Evolutionary conservation across 1,284 basidiomycete genomes (phyloP), one percentile per base, ranked within the genome.

Genomic region (Dichomitus squalens): DNA sequence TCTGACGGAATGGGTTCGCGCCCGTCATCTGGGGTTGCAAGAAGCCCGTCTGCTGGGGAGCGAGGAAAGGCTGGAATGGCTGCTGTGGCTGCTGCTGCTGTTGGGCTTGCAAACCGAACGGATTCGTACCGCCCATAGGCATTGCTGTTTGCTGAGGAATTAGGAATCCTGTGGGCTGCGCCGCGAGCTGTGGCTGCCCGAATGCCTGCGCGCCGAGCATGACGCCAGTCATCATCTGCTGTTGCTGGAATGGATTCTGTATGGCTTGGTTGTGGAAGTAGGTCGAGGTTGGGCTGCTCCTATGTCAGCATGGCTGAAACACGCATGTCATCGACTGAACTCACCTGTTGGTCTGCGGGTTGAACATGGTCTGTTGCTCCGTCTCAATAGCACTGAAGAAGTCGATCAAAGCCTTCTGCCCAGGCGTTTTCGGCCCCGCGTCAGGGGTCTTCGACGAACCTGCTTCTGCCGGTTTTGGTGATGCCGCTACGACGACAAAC

Each of bases 341-440:
- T 27, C 11, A 84, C 87, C 81, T 86, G 64, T 79, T 79, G 4
- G 80, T 79, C 63, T 81, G 78, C 2, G 85, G 81, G 63, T 87
- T 86, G 70, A 90, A 91, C 78, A 88, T 87, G n/a, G 82, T 81
- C 6, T 85, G 78, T 68, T 92, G 88, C 57, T 92, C 87, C 52
- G 86, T 83, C 72, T 98, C 95, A 66, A 99, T 97, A 16, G 92
- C 86, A 49, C 84, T 79, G 75, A 99, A 98, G 78, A 99, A 97
- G 75, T 99, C 97, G 35, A 88, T 76, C 54, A 92, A 79, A 20
- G 80, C 70, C 53, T 73, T 72, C 52, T 58, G 68, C 6, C 55
- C 62, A 6, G 58, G 58, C 18, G 59, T 55, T 57, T 66, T 74
- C 55, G 53, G 35, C 16, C 64, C 60, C 1, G 67, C 36, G 7